Evolutionary conservation across 1,284 basidiomycete species (phyloP).

Genomic region (Sanguinoderma infundibulare): DNA sequence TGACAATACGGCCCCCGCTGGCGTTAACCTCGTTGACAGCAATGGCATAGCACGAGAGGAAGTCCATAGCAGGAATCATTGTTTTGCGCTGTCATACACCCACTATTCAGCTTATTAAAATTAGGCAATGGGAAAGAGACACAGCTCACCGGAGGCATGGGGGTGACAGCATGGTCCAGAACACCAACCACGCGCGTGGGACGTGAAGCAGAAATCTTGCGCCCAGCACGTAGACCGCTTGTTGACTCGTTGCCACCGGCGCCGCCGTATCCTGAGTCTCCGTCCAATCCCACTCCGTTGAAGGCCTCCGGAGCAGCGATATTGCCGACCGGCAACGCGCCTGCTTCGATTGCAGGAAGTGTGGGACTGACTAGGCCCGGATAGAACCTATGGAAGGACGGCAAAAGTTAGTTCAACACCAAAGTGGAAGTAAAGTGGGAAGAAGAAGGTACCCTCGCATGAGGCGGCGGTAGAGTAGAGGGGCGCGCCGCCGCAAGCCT

Average conservation of each 20-base stretch:
- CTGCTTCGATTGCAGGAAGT: constrained; percentile 51
- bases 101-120: background rate
- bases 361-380: constrained; percentile 56
- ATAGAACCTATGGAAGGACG: constrained; percentile 57
- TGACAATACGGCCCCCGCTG: constrained; percentile 91
- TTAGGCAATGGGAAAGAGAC: background rate
- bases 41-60: constrained; percentile 91
- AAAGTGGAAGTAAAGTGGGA: background rate
- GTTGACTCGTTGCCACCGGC: background rate
- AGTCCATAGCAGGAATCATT: constrained; percentile 92
- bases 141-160: constrained; percentile 75
- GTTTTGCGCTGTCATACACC: constrained; percentile 64
- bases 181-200: constrained; percentile 71
- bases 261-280: background rate
- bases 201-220: constrained; percentile 28
- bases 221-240: background rate
- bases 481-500: constrained; percentile 79
- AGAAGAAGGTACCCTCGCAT: constrained; percentile 75
- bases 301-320: constrained; percentile 46
- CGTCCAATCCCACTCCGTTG: background rate
- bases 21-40: constrained; percentile 94
- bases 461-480: constrained; percentile 84
- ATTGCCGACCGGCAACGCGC: constrained; percentile 32
- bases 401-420: background rate
- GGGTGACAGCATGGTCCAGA: constrained; percentile 83